Percentiles rank a stretch among this genome's conserved stretches.
Evolutionary conservation across 768 basidiomycete genomes (phyloP).

Genomic region (Chalciporus sphaerocephalus): DNA sequence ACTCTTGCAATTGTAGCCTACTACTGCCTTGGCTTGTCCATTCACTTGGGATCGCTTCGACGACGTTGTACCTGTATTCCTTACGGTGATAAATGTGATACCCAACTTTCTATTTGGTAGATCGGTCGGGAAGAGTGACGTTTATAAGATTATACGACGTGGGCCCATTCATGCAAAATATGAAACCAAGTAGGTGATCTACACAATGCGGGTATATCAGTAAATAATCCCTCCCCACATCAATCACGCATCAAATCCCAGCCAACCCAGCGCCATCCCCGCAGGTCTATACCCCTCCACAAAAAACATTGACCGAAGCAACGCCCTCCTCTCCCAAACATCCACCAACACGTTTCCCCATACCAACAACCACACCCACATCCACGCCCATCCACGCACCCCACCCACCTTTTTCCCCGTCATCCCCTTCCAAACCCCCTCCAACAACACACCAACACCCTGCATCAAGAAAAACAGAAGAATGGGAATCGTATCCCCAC

Average conservation of each 20-base stretch:
- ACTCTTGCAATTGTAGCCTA: no score
- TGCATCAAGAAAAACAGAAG: constrained; percentile 55
- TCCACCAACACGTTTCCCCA: constrained; percentile 51
- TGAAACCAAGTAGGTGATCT: no score
- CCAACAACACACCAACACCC: constrained; percentile 49
- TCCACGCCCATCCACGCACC: constrained; percentile 49
- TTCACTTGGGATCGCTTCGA: no score
- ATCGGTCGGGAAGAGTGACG: no score
- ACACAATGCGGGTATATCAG: neutral
- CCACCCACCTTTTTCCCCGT: constrained; percentile 50
- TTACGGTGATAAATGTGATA: neutral
- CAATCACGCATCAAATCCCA: neutral
- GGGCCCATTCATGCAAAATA: no score
- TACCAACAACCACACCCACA: constrained; percentile 39
- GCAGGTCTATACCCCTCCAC: constrained; percentile 20
- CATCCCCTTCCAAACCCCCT: constrained; percentile 40
- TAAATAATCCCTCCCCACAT: neutral
- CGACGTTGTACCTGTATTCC: neutral
- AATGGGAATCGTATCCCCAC: constrained; percentile 40
- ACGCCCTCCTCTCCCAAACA: constrained; percentile 27
- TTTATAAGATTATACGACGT: no score
- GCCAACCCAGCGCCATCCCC: constrained; percentile 10
- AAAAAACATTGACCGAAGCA: constrained; percentile 14
- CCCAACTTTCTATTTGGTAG: no score
- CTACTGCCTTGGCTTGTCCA: no score